These are phyloP conservation scores for Globisporangium polare DNA, from an alignment of 352 stramenopile species.

Conservation along the genomic window DNA sequence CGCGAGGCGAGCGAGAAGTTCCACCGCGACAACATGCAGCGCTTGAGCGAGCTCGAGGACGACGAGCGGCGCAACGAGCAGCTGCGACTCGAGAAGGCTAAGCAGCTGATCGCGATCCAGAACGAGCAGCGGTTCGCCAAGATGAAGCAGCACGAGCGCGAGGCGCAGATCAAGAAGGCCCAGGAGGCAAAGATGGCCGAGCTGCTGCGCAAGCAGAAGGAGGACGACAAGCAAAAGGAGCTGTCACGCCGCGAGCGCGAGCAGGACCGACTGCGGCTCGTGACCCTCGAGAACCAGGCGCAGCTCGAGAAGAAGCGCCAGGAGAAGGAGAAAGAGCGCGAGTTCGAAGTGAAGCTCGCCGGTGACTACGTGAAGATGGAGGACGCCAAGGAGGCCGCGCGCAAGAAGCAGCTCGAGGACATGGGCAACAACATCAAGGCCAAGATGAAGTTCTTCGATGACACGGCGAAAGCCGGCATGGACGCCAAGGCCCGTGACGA, in stretches of 20 bases:
- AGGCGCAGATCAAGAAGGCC: constrained; percentile 41
- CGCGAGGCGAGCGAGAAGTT: constrained; percentile 41
- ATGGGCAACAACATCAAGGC: constrained; percentile 72
- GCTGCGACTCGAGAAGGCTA: constrained; percentile 41
- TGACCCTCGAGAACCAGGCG: constrained; percentile 60
- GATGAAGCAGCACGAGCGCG: constrained; percentile 44
- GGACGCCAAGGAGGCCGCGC: constrained; percentile 57
- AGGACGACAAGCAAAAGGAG: constrained; percentile 50
- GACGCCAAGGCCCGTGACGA: constrained; percentile 63
- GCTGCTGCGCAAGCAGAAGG: constrained; percentile 43
- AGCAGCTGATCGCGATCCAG: constrained; percentile 66
- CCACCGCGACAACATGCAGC: constrained; percentile 47
- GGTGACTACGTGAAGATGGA: constrained; percentile 75
- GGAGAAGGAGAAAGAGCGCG: constrained; percentile 45
- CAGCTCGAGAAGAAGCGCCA: constrained; percentile 59
- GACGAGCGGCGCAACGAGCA: constrained; percentile 56
- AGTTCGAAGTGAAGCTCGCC: constrained; percentile 61
- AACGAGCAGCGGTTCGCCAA: constrained; percentile 64
- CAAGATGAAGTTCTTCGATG: constrained; percentile 83
- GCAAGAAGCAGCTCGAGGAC: constrained; percentile 61
- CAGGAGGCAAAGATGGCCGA: constrained; percentile 55
- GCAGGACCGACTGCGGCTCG: constrained; percentile 52
- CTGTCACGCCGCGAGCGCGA: constrained; percentile 46
- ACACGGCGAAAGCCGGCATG: constrained; percentile 67
- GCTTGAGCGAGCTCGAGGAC: constrained; percentile 44